A percentile compares a stretch with the other conserved stretches of the same genome.
Conservation (phyloP, 305 asterid species). For the Fraxinus sp. region DNA sequence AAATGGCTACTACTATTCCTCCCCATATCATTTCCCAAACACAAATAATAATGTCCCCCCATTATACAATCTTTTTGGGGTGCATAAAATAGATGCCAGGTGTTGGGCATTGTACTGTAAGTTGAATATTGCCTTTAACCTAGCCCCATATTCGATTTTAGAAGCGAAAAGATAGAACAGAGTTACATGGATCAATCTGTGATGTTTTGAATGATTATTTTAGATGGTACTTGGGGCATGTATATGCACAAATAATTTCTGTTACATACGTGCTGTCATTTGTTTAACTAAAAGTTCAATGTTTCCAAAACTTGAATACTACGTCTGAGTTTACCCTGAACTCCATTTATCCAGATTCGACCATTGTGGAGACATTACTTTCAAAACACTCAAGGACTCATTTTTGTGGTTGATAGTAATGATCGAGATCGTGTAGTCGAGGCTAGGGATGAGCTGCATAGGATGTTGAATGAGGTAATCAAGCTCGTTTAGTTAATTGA, state of each 20-base stretch:
- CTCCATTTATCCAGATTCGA: slow-evolving; percentile 47
- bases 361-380: slow-evolving; percentile 93
- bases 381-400: slow-evolving; percentile 84
- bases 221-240: neutral
- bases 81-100: neutral
- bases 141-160: neutral
- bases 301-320: neutral
- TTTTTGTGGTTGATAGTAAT: slow-evolving; percentile 83
- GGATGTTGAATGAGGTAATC: slow-evolving; percentile 82
- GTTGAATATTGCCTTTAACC: neutral
- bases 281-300: neutral
- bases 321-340: neutral
- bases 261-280: neutral
- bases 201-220: neutral
- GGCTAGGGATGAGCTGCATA: slow-evolving; percentile 90
- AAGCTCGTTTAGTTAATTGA: neutral
- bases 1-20: neutral
- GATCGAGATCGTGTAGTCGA: slow-evolving; percentile 91
- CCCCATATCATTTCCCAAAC: neutral
- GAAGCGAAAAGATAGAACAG: neutral
- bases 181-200: neutral
- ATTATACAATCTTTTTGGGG: neutral
- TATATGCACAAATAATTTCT: neutral
- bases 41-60: neutral
- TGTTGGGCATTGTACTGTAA: neutral